A percentile compares a stretch with the other conserved stretches of the same genome.
These are phyloP conservation scores for Poronia punctata DNA, from an alignment of 495 filamentous ascomycete genomes.

Conservation along the genomic window DNA sequence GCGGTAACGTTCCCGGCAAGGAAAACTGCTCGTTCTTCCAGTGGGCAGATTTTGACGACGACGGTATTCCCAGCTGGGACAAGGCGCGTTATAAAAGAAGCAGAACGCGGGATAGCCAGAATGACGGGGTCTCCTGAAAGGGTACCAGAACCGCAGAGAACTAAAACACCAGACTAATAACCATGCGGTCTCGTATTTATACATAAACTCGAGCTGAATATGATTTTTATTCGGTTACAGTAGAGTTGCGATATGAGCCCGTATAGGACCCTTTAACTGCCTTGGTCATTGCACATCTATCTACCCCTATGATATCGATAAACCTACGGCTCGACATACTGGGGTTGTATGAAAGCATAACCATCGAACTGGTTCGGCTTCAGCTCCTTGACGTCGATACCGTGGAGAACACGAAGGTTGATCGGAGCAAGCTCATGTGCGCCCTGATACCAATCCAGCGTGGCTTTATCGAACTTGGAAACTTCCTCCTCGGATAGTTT, in stretches of 20 bases:
- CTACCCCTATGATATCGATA: background rate
- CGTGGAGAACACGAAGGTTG: conserved; percentile 29
- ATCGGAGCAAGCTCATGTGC: conserved; percentile 9
- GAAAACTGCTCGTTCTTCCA: conserved; percentile 75
- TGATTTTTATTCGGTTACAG: too few species aligned
- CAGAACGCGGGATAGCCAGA: background rate
- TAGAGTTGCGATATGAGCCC: too few species aligned
- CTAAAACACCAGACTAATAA: background rate
- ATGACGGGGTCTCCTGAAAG: background rate
- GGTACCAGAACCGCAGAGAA: background rate
- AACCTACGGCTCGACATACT: conserved; percentile 31
- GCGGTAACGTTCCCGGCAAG: conserved; percentile 65
- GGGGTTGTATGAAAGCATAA: conserved; percentile 17
- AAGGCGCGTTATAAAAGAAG: conserved; percentile 18
- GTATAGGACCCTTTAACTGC: too few species aligned
- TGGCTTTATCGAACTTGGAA: conserved; percentile 13
- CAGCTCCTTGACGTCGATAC: conserved; percentile 21
- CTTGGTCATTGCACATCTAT: too few species aligned
- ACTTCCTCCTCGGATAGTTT: conserved; percentile 13
- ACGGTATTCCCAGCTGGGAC: conserved; percentile 71
- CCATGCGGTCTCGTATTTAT: too few species aligned
- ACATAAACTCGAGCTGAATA: too few species aligned
- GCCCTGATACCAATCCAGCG: conserved; percentile 1
- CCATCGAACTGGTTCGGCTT: conserved; percentile 20
- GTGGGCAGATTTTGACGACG: conserved; percentile 85